Conservation (phyloP, 2,329 filamentous ascomycete genomes). For the Trichophyton rubrum region DNA sequence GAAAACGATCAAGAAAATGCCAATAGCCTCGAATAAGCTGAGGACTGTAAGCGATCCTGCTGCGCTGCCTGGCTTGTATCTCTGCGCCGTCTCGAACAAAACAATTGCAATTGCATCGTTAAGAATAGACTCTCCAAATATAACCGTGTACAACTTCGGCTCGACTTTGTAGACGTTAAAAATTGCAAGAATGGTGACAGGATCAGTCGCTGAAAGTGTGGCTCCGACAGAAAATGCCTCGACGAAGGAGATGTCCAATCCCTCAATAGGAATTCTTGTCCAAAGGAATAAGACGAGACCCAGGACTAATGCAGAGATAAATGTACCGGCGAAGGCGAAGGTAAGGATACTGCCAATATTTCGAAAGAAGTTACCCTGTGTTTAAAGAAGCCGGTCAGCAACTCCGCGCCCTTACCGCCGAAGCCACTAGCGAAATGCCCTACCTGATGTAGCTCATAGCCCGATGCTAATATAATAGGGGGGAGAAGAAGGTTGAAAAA, state of each 20-base stretch:
- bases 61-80: conserved; percentile 67
- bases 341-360: conserved; percentile 96
- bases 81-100: conserved; percentile 92
- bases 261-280: conserved; percentile 73
- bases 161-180: conserved; percentile 99
- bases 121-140: conserved; percentile 94
- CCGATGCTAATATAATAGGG: conserved; percentile 91
- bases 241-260: conserved; percentile 75
- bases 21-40: conserved; percentile 80
- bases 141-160: conserved; percentile 94
- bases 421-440: conserved; percentile 10
- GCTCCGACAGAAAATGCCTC: conserved; percentile 95
- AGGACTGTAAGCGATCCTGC: conserved; percentile 59
- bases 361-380: conserved; percentile 83
- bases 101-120: conserved; percentile 99
- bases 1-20: conserved; percentile 91
- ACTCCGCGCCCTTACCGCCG: not conserved
- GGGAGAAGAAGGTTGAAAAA: conserved; percentile 99
- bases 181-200: conserved; percentile 93
- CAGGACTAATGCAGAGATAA: conserved; percentile 91
- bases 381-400: not conserved
- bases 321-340: conserved; percentile 93
- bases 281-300: conserved; percentile 81
- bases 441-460: conserved; percentile 87
- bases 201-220: conserved; percentile 90